Evolutionary conservation across 352 stramenopile species (phyloP).

Genomic region (Pythium scleroteichum): DNA sequence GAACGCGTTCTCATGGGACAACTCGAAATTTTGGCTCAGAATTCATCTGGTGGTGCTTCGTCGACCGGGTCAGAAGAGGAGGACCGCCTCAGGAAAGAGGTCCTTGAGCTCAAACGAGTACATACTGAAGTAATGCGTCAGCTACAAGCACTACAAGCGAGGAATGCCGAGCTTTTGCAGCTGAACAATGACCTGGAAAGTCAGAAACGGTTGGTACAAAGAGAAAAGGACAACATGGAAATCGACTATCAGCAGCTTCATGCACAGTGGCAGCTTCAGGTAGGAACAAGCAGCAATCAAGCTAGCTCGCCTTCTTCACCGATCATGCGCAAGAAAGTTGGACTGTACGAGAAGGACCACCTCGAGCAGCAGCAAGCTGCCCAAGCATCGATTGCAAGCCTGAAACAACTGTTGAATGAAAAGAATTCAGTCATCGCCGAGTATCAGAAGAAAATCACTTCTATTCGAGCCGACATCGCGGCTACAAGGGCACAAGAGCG

Average conservation of each 20-base stretch:
- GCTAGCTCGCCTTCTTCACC: constrained; percentile 16
- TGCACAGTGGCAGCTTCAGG: constrained; percentile 32
- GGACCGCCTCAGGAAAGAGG: constrained; percentile 20
- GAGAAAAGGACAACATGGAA: constrained; percentile 55
- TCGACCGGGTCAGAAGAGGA: constrained; percentile 20
- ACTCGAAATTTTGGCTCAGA: constrained; percentile 37
- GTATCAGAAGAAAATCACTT: constrained; percentile 58
- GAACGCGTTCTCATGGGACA: constrained; percentile 65
- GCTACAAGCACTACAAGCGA: constrained; percentile 41
- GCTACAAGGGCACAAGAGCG: constrained; percentile 56
- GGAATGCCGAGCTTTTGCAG: constrained; percentile 44
- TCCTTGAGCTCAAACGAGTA: constrained; percentile 19
- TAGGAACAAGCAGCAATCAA: constrained; percentile 24
- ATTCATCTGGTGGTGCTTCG: constrained; percentile 35
- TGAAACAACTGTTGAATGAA: constrained; percentile 78
- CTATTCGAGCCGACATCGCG: constrained; percentile 46
- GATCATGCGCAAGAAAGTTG: constrained; percentile 65
- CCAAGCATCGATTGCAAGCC: constrained; percentile 74
- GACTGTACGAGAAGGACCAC: constrained; percentile 80
- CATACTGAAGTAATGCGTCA: constrained; percentile 51
- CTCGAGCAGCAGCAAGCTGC: constrained; percentile 68
- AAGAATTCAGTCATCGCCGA: constrained; percentile 71
- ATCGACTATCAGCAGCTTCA: constrained; percentile 60
- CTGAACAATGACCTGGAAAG: constrained; percentile 46
- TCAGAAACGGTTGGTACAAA: constrained; percentile 42